phyloP scores from a whole-genome alignment of 2,329 filamentous ascomycete species.

The Claviceps pazoutovae region DNA sequence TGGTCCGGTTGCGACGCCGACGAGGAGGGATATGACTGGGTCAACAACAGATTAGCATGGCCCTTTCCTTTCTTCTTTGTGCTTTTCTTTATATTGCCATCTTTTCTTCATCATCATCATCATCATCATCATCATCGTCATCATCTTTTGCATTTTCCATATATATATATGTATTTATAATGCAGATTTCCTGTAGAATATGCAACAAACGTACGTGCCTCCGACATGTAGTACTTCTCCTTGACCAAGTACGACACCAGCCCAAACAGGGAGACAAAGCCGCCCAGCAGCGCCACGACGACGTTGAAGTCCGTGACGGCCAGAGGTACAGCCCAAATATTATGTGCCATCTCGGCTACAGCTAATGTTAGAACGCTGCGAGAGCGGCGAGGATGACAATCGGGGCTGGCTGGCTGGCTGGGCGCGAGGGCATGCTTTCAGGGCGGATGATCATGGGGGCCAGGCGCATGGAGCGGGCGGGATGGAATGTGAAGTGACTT shows the following conservation, averaged over 20 bases:
- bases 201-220: slow-evolving; percentile 52
- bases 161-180: too few species aligned
- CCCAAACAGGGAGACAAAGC: slow-evolving; percentile 81
- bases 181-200: too few species aligned
- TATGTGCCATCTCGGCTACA: slow-evolving; percentile 10
- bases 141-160: too few species aligned
- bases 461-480: background rate
- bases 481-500: background rate
- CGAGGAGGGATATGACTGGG: slow-evolving; percentile 63
- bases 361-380: slow-evolving; percentile 10
- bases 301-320: slow-evolving; percentile 70
- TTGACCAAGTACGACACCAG: slow-evolving; percentile 82
- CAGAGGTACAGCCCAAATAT: slow-evolving; percentile 28
- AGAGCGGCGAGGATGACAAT: background rate
- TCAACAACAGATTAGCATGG: too few species aligned
- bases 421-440: slow-evolving; percentile 5
- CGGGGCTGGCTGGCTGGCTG: slow-evolving; percentile 1
- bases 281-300: slow-evolving; percentile 64
- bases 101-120: too few species aligned
- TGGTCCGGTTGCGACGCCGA: slow-evolving; percentile 66
- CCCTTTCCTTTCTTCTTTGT: too few species aligned
- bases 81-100: too few species aligned
- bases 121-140: too few species aligned
- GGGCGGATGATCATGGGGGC: background rate
- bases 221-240: slow-evolving; percentile 80